Percentiles rank a stretch among this genome's conserved stretches.
These are phyloP conservation scores for Mycena vulgaris DNA, from an alignment of 768 basidiomycete species.

Conservation along the genomic window DNA sequence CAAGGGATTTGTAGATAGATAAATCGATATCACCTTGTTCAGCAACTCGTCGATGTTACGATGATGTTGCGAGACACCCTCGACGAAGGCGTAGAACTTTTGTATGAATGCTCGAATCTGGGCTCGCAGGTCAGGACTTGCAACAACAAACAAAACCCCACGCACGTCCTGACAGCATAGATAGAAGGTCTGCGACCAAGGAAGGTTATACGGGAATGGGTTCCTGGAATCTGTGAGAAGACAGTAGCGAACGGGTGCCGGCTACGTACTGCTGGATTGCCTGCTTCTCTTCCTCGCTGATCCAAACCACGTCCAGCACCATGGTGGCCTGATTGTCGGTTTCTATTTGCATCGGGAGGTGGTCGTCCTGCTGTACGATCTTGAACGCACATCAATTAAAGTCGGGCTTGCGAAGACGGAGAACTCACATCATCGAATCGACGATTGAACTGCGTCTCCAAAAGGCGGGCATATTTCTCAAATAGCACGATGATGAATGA, in stretches of 20 bases:
- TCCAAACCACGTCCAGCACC: slow-evolving; percentile 88
- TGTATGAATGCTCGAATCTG: slow-evolving; percentile 93
- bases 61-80: slow-evolving; percentile 94
- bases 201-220: slow-evolving; percentile 78
- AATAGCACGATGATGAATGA: slow-evolving; percentile 90
- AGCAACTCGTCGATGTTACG: slow-evolving; percentile 93
- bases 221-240: slow-evolving; percentile 58
- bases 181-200: slow-evolving; percentile 97
- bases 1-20: neutral
- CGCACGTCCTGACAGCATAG: slow-evolving; percentile 91
- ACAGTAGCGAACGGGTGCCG: neutral
- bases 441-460: slow-evolving; percentile 85
- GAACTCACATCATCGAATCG: slow-evolving; percentile 84
- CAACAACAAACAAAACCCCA: slow-evolving; percentile 31
- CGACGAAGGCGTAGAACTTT: slow-evolving; percentile 96
- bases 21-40: slow-evolving; percentile 74
- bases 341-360: slow-evolving; percentile 87
- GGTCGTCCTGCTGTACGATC: slow-evolving; percentile 91
- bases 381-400: slow-evolving; percentile 47
- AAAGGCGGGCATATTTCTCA: slow-evolving; percentile 87
- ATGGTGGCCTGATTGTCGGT: slow-evolving; percentile 73
- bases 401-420: neutral
- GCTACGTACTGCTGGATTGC: slow-evolving; percentile 69
- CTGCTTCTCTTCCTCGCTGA: slow-evolving; percentile 76
- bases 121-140: neutral